Evolutionary conservation across 805 yeast species (phyloP).

Genomic region (Jamesozyma rosinii): DNA sequence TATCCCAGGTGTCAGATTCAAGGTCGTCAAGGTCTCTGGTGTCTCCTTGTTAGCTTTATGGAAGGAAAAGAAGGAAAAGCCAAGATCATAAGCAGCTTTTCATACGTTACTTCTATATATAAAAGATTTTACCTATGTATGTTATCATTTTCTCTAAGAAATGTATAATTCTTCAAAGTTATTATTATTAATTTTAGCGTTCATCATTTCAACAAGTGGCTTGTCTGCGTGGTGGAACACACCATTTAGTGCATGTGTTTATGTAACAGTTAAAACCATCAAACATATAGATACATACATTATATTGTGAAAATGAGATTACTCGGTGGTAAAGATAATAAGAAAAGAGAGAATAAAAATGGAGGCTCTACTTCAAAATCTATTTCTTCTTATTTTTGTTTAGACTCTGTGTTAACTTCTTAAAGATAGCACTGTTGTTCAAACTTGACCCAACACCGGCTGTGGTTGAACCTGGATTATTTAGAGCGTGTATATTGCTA

Average conservation of each 20-base stretch:
- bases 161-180: not conserved
- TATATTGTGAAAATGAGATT: not conserved
- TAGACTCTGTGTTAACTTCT: slow-evolving; percentile 49
- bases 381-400: slow-evolving; percentile 20
- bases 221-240: no score
- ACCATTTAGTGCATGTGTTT: no score
- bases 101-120: not conserved
- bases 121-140: slow-evolving; percentile 4
- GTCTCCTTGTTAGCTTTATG: slow-evolving; percentile 98
- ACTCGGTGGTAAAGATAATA: not conserved
- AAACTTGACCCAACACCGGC: slow-evolving; percentile 45
- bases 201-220: no score
- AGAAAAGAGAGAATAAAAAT: no score
- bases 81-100: slow-evolving; percentile 71
- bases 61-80: slow-evolving; percentile 99
- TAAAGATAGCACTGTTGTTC: slow-evolving; percentile 70
- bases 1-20: slow-evolving; percentile 99
- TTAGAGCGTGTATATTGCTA: slow-evolving; percentile 41
- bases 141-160: slow-evolving; percentile 5
- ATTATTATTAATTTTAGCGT: no score
- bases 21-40: slow-evolving; percentile 99
- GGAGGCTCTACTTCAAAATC: not conserved
- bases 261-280: not conserved
- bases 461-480: slow-evolving; percentile 31
- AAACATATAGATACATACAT: not conserved